Percentiles rank a stretch among this genome's conserved stretches.
phyloP scores from a whole-genome alignment of 23 red algal species.

The Cyanidium caldarium region DNA sequence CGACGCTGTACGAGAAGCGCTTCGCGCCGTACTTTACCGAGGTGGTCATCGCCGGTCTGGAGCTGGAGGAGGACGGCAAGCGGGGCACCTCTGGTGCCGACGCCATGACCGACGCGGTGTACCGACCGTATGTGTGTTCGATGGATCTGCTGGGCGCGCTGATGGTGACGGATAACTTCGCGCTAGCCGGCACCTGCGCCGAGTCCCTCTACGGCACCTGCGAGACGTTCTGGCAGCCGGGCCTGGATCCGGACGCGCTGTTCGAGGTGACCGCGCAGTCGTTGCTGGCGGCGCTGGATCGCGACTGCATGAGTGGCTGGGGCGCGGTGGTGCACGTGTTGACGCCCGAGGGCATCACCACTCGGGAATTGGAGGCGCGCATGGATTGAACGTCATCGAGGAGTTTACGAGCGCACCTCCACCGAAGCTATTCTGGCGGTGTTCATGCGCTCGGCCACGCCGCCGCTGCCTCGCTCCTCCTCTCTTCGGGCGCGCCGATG shows the following conservation, averaged over 20 bases:
- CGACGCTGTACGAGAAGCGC: slow-evolving; percentile 78
- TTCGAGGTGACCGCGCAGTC: slow-evolving; percentile 85
- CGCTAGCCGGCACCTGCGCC: slow-evolving; percentile 73
- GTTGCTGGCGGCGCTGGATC: slow-evolving; percentile 68
- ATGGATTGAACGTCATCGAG: too few species aligned
- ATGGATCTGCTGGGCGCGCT: slow-evolving; percentile 86
- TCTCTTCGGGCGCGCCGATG: too few species aligned
- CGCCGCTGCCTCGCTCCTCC: too few species aligned
- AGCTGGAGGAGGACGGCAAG: slow-evolving; percentile 37
- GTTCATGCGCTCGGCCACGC: too few species aligned
- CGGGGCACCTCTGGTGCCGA: too few species aligned
- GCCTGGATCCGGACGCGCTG: slow-evolving; percentile 60
- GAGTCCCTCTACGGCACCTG: slow-evolving; percentile 89
- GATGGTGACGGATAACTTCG: slow-evolving; percentile 70
- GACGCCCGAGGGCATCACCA: slow-evolving; percentile 56
- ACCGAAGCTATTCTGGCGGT: too few species aligned
- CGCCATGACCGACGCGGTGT: too few species aligned
- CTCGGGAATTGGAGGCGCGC: slow-evolving; percentile 54
- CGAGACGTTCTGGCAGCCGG: slow-evolving; percentile 89
- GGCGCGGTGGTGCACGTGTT: slow-evolving; percentile 82
- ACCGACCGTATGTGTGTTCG: slow-evolving; percentile 77
- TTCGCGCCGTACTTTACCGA: slow-evolving; percentile 97
- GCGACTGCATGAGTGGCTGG: slow-evolving; percentile 97
- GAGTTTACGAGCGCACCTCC: too few species aligned
- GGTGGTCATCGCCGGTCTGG: slow-evolving; percentile 80